Conservation (phyloP, 345 rosid genomes). For the Eucalyptus tenuipes region DNA sequence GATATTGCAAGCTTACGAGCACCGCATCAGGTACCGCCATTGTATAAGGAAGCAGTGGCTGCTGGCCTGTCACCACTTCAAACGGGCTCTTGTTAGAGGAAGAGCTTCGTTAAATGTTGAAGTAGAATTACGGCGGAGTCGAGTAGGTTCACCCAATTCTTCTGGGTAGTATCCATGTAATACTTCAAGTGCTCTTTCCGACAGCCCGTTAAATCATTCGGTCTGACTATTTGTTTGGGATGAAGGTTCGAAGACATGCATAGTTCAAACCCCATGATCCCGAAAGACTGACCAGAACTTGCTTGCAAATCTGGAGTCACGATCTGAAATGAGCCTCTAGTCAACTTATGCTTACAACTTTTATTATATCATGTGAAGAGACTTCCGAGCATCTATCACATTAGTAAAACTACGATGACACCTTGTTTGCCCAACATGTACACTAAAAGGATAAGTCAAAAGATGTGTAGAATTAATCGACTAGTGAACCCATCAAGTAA, state of each 20-base stretch:
- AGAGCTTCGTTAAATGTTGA: not conserved
- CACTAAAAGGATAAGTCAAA: not conserved
- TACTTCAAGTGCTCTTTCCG: not conserved
- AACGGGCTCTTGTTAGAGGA: not conserved
- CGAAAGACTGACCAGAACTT: not conserved
- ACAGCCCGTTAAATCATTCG: not conserved
- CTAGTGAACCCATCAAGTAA: not conserved
- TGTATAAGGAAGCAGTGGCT: not conserved
- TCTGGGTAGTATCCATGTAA: not conserved
- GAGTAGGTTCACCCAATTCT: not conserved
- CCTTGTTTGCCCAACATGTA: not conserved
- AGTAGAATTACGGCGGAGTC: not conserved
- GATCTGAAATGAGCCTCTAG: not conserved
- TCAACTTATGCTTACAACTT: not conserved
- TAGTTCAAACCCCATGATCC: not conserved
- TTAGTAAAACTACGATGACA: not conserved
- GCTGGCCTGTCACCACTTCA: not conserved
- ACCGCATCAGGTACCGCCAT: not conserved
- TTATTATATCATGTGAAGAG: not conserved
- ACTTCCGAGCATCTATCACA: not conserved
- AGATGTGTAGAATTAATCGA: not conserved
- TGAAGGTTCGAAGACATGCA: not conserved
- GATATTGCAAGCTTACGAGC: not conserved
- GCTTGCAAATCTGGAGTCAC: not conserved
- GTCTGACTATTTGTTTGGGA: not conserved